Evolutionary conservation across 1,284 basidiomycete species (phyloP), one percentile per base, ranked within the genome.

Genomic region (Cutaneotrichosporon mucoides): DNA sequence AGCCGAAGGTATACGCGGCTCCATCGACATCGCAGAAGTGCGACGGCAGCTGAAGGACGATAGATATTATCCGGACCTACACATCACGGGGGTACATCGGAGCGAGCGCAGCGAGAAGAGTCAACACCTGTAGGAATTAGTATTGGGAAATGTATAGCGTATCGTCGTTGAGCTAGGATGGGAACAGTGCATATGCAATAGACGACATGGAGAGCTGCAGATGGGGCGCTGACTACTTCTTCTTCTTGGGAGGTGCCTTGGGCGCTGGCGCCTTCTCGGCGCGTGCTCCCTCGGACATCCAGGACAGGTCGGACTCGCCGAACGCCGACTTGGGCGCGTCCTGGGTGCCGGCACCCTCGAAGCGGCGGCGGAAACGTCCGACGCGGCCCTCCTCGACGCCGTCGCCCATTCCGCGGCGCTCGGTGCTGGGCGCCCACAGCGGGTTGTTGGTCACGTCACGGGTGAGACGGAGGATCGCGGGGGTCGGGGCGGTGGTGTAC

Each of bases 381-480:
- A 93, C 79, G 8, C 90, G 81, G 13, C 90, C 90, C 24, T 84
- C 83, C 54, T 84, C 84, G 61, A 84, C 84, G 61, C 88, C 88
- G 66, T 87, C 87, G 66, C 85, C 84, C 15, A 83, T 53, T 16
- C 77, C 77, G 48, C 71, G 66, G 40, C 67, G 67, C 48, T 76
- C 74, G 38, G 80, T 78, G 9, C 83, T 81, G 16, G 79, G 79
- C 65, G 75, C 76, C 89, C 86, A 94, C 33, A 90, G 76, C 9
- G 87, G 88, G 73, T 91, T 88, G 74, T 91, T 93, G 12, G 88
- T 90, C 54, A 88, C 86, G 71, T 93, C 91, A 45, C 90, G 85
- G 24, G 89, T 88, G 48, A 92, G 80, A 45, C 85, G 84, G 46
- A 90, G 82, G 46, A 70, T 76, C 15, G 84, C 76, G 3, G 88